Base-by-base conservation (phyloP, 2,329 filamentous ascomycete genomes). In the Trichophaea hybrida region DNA sequence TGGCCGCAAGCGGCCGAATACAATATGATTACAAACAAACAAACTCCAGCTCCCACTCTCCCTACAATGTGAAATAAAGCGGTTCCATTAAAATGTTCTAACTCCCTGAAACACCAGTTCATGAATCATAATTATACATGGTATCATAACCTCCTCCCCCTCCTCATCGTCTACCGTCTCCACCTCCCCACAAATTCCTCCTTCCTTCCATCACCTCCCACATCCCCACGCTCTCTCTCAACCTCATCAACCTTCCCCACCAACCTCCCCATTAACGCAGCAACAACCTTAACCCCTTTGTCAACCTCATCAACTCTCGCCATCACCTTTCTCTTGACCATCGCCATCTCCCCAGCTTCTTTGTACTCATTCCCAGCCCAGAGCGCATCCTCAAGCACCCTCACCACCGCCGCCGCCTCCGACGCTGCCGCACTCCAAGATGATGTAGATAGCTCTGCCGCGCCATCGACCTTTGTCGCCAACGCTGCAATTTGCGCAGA, bases 111-210 rank as follows among this genome's bases (percentile, higher is more conserved):
- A 24, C 24, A 24, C 24, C 24, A 24, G 24, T 24, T 24, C 24
- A 24, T 24, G 24, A 24, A 24, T 24, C 24, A 24, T 24, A 24
- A 24, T 24, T 24, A 24, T 24, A 3, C 24, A 24, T 24, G 24
- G 24, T 24, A 50, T 50, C 10, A 15, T 17, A 50, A 50, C 17
- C 12, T 10, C 1, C 8, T 2, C 8, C 24, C 2, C 51, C 51
- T 15, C n/a, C n/a, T n/a, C n/a, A n/a, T n/a, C n/a, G n/a, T n/a
- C 53, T 60, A 62, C 40, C 63, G 60, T 17, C 61, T 61, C 63
- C 63, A 65, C 33, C 63, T 61, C 4, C 58, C 61, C n/a, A 65
- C 63, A 60, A 65, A 65, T 5, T 55, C 63, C 12, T 10, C 57
- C 51, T 65, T 65, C 57, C 60, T 60, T 17, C 63, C 59, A 17